Percentiles rank a stretch among this genome's conserved stretches.
Conservation (phyloP, 306 rosid genomes). For the Acacia acuminata region DNA sequence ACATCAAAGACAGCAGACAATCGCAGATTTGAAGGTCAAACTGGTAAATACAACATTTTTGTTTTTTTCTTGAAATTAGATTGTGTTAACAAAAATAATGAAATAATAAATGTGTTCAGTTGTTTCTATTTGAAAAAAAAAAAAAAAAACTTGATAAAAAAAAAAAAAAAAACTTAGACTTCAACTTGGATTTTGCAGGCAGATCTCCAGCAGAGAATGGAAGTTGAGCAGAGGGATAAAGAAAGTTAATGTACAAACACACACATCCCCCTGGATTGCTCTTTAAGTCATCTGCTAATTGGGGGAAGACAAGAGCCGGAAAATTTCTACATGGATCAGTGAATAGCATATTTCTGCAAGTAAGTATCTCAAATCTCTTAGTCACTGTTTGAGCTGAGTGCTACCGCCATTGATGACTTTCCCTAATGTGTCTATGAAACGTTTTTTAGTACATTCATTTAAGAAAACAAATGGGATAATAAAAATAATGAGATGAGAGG, state of each 20-base stretch:
- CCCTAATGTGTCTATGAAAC: not conserved
- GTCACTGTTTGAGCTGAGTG: not conserved
- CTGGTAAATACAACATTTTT: conserved; percentile 53
- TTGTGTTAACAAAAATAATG: not conserved
- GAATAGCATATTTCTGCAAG: conserved; percentile 28
- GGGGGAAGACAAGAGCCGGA: conserved; percentile 4
- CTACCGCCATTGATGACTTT: not conserved
- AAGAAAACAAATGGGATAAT: not conserved
- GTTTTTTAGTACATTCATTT: too few species aligned
- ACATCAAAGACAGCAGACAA: conserved; percentile 47
- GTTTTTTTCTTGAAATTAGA: conserved; percentile 23
- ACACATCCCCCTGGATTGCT: conserved; percentile 18
- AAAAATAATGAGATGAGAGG: not conserved
- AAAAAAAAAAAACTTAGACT: conserved; percentile 25
- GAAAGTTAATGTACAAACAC: conserved; percentile 23
- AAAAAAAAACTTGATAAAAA: too few species aligned
- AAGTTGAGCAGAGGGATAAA: conserved; percentile 30
- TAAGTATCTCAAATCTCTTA: not conserved
- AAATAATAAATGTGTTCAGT: not conserved
- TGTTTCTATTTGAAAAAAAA: conserved; percentile 16
- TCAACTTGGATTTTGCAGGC: conserved; percentile 48
- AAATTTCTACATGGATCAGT: conserved; percentile 24
- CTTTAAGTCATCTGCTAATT: conserved; percentile 8
- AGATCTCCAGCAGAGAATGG: conserved; percentile 39
- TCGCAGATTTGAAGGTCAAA: conserved; percentile 59